phyloP scores from a whole-genome alignment of 2,329 filamentous ascomycete genomes.

The Hymenoscyphus linearis region DNA sequence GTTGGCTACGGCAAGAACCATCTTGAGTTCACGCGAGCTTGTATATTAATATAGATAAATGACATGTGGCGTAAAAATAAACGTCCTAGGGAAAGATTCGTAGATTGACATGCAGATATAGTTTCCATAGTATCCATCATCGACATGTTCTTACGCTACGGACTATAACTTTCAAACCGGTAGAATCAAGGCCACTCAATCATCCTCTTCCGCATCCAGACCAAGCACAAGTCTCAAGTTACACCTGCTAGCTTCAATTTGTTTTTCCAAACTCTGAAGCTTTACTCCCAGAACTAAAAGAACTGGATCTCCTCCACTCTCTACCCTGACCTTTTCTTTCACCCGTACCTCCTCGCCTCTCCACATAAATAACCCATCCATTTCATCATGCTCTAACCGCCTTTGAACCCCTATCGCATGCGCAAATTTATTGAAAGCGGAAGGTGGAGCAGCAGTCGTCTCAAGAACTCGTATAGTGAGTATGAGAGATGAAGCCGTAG shows the following conservation, averaged over 20 bases:
- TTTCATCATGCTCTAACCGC: slow-evolving; percentile 71
- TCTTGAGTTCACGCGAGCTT: too few species aligned
- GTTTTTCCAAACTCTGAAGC: slow-evolving; percentile 69
- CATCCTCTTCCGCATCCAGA: neutral
- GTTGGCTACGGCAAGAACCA: too few species aligned
- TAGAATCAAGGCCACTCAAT: neutral
- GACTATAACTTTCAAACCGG: neutral
- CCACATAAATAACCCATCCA: slow-evolving; percentile 67
- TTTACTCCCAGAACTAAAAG: slow-evolving; percentile 81
- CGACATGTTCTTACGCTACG: neutral
- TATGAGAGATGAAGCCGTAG: slow-evolving; percentile 66
- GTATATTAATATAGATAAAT: neutral
- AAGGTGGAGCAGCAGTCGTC: slow-evolving; percentile 54
- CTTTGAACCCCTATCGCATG: slow-evolving; percentile 62
- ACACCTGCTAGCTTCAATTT: slow-evolving; percentile 61
- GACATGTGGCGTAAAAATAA: neutral
- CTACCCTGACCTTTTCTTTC: slow-evolving; percentile 81
- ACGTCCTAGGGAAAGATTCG: neutral
- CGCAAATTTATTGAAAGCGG: slow-evolving; percentile 61
- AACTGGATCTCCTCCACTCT: slow-evolving; percentile 70
- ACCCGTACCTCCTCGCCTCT: slow-evolving; percentile 69
- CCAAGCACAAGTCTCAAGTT: slow-evolving; percentile 78
- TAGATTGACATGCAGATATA: neutral
- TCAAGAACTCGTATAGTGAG: slow-evolving; percentile 67
- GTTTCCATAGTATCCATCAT: neutral